Base-by-base conservation (phyloP, 2,329 filamentous ascomycete genomes). In the Hysterium pulicare region DNA sequence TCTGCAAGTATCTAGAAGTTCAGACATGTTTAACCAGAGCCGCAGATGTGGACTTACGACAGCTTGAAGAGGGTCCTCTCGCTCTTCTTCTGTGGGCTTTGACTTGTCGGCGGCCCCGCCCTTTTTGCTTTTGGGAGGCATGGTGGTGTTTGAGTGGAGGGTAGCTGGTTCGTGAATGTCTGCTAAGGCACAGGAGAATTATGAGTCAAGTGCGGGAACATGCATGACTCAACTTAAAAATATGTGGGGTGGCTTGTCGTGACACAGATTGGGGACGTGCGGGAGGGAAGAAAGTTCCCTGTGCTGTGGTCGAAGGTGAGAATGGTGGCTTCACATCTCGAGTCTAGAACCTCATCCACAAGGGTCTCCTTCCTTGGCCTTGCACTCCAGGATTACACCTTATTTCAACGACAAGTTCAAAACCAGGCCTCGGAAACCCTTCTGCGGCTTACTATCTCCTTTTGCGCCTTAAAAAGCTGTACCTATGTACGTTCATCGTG, bases 1-100 rank as follows among this genome's bases (percentile, higher is more conserved):
- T 98, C 93, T 52, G 91, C 87, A 51, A 98, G 82, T 45, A 98
- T 78, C 86, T 93, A 59, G 22, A 38, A 45, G 21, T 42, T 31
- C 41, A 32, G 39, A 41, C 28, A 45, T 28, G 22, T 19, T n/a
- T 45, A 21, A 32, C 38, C 63, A 56, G 37, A 44, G 23, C 26
- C 32, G 43, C 43, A 30, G 11, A 45, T 9, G 19, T 35, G 20
- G 38, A 71, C 76, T 49, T 68, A 80, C 76, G 45, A 84, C 79
- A 35, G 81, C 81, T 69, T 83, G 80, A 23, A 84, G 70, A 13
- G 78, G 75, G 49, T 83, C 78, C 51, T 82, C 79, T 45, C 77
- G 73, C 60, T 80, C 75, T 48, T 82, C 80, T 31, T 82, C 74
- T 24, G 67, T 66, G 33, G 48, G 44, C 42, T 72, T 71, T 40